These are phyloP conservation scores for Adansonia gregorii DNA, from an alignment of 441 rosid genomes.

Conservation along the genomic window DNA sequence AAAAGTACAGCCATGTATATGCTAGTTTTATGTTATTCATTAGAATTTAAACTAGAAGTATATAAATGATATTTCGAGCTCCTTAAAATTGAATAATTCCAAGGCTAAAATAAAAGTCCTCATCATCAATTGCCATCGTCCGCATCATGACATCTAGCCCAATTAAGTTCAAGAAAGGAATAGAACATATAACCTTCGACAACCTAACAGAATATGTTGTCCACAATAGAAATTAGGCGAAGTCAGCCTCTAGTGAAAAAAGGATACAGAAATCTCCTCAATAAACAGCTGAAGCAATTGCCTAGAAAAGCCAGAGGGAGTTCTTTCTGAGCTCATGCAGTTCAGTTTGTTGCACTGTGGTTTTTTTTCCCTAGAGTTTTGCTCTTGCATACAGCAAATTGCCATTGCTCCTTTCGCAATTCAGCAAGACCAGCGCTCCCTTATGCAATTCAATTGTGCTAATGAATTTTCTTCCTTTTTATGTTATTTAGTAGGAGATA, in stretches of 20 bases:
- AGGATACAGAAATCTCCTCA: background rate
- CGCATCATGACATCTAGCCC: too few relatives aligned
- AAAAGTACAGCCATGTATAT: background rate
- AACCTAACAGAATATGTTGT: background rate
- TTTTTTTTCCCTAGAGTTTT: background rate
- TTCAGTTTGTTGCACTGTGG: background rate
- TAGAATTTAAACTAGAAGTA: background rate
- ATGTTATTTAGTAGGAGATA: background rate
- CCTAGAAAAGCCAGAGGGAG: background rate
- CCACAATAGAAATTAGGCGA: background rate
- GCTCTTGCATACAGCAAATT: background rate
- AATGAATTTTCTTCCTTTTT: background rate
- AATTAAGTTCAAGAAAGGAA: too few relatives aligned
- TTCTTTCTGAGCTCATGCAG: background rate
- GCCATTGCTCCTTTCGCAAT: background rate
- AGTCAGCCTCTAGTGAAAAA: background rate
- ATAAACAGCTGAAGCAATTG: background rate
- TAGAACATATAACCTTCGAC: too few relatives aligned
- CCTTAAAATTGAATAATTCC: too few relatives aligned
- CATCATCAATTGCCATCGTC: too few relatives aligned
- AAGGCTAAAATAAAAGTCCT: too few relatives aligned
- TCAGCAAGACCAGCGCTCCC: constrained; percentile 7
- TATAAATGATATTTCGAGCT: too few relatives aligned
- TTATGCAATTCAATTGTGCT: background rate
- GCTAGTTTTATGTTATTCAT: background rate